A percentile compares a stretch with the other conserved stretches of the same genome.
Conservation (phyloP, 208 protist genomes). For the Wallacemonas rigidus region DNA sequence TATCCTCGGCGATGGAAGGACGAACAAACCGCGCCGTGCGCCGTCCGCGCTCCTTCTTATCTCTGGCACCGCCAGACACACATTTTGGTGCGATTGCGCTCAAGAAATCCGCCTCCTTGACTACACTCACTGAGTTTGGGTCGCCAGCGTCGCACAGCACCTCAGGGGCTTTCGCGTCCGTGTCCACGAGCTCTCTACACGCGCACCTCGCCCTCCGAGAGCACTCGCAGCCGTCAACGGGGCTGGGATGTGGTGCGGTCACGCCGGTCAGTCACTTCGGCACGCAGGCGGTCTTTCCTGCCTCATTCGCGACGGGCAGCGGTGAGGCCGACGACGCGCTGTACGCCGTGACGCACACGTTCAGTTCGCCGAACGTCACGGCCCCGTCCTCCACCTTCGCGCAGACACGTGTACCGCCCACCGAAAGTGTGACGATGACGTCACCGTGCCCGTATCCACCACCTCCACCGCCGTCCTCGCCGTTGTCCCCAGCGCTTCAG, state of each 20-base stretch:
- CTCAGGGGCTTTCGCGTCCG: too few relatives aligned
- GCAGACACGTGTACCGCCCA: neutral
- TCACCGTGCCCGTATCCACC: neutral
- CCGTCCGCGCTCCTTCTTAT: too few relatives aligned
- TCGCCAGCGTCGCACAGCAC: too few relatives aligned
- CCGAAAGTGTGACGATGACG: neutral
- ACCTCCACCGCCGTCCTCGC: conserved; percentile 1
- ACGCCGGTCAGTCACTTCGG: conserved; percentile 7
- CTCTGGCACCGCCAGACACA: too few relatives aligned
- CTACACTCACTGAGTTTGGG: too few relatives aligned
- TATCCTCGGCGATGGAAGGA: neutral
- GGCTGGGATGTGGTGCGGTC: neutral
- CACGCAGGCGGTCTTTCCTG: neutral
- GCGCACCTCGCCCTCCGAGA: neutral
- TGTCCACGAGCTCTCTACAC: too few relatives aligned
- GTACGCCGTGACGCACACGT: neutral
- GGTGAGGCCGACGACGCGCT: conserved; percentile 1
- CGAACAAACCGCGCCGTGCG: too few relatives aligned
- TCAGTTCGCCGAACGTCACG: neutral
- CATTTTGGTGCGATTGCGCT: too few relatives aligned
- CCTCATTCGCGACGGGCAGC: neutral
- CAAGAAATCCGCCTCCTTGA: too few relatives aligned
- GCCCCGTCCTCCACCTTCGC: conserved; percentile 3
- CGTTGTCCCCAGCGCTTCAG: neutral
- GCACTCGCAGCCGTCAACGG: neutral